These are phyloP conservation scores for Candida tunisiensis DNA, from an alignment of 1,139 yeast genomes.

Conservation along the genomic window DNA sequence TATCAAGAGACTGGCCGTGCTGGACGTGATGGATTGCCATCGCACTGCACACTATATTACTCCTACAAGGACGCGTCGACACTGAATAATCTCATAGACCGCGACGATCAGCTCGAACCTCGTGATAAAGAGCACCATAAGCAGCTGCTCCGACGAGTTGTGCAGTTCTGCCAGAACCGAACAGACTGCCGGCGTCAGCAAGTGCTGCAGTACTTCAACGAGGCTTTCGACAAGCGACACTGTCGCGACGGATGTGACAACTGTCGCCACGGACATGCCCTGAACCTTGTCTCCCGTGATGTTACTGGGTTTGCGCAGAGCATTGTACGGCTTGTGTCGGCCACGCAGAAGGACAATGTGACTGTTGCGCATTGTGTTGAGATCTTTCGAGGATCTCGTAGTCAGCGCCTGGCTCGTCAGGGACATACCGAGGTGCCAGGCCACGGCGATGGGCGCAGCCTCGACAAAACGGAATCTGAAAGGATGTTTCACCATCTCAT, in stretches of 20 bases:
- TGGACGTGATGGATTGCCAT: constrained; percentile 78
- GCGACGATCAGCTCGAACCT: constrained; percentile 50
- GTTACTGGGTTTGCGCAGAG: constrained; percentile 49
- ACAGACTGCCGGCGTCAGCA: constrained; percentile 85
- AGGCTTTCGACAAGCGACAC: constrained; percentile 45
- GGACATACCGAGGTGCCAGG: constrained; percentile 44
- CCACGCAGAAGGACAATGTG: constrained; percentile 41
- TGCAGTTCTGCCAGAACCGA: constrained; percentile 81
- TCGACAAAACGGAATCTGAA: not conserved
- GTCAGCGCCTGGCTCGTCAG: constrained; percentile 38
- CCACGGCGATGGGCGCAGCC: constrained; percentile 51
- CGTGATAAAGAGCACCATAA: constrained; percentile 63
- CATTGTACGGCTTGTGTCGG: constrained; percentile 41
- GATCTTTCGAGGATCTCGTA: constrained; percentile 59
- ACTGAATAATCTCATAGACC: constrained; percentile 58
- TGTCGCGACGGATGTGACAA: constrained; percentile 78
- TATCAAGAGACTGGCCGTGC: constrained; percentile 99
- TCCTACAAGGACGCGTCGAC: constrained; percentile 16
- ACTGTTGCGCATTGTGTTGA: constrained; percentile 75
- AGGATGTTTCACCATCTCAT: not conserved
- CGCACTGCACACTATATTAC: constrained; percentile 73
- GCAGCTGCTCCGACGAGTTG: constrained; percentile 63
- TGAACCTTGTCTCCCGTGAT: constrained; percentile 37
- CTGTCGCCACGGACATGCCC: constrained; percentile 38
- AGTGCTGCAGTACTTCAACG: constrained; percentile 82